phyloP scores from a whole-genome alignment of 2,329 filamentous ascomycete genomes.

The Zalaria sp. region DNA sequence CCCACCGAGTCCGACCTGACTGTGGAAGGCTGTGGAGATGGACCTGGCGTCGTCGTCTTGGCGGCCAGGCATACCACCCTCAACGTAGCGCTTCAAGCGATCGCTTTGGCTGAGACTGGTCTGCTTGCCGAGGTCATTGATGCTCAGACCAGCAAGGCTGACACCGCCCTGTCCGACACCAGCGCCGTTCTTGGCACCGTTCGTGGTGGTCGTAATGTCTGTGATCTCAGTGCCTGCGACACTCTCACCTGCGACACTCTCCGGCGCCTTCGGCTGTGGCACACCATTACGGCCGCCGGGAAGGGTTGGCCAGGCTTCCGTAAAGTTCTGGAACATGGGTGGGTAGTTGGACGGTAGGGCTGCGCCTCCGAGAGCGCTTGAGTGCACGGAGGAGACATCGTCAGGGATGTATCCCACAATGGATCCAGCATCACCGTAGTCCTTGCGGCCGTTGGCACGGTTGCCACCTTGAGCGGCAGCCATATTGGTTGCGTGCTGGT shows the following conservation, averaged over 20 bases:
- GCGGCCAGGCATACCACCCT: slow-evolving; percentile 34
- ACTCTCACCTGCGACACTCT: slow-evolving; percentile 78
- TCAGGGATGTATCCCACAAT: slow-evolving; percentile 93
- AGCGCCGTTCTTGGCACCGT: slow-evolving; percentile 45
- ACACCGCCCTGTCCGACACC: slow-evolving; percentile 63
- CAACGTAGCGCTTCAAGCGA: slow-evolving; percentile 86
- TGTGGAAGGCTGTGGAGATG: slow-evolving; percentile 91
- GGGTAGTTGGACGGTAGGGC: slow-evolving; percentile 59
- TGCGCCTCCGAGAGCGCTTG: slow-evolving; percentile 67
- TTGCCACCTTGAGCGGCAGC: slow-evolving; percentile 30
- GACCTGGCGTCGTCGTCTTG: slow-evolving; percentile 91
- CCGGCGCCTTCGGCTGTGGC: slow-evolving; percentile 15
- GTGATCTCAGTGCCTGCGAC: slow-evolving; percentile 84
- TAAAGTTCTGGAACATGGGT: slow-evolving; percentile 89
- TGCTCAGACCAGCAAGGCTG: slow-evolving; percentile 72
- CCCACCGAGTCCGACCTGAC: slow-evolving; percentile 50
- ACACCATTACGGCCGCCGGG: slow-evolving; percentile 42
- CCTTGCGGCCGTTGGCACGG: slow-evolving; percentile 35
- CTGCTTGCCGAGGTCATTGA: slow-evolving; percentile 56
- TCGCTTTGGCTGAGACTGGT: slow-evolving; percentile 70
- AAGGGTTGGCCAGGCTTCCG: slow-evolving; percentile 77
- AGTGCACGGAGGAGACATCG: slow-evolving; percentile 92
- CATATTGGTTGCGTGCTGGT: slow-evolving; percentile 50
- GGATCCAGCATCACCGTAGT: slow-evolving; percentile 60
- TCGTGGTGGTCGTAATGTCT: slow-evolving; percentile 64